Evolutionary conservation across 2,329 filamentous ascomycete species (phyloP), one percentile per base, ranked within the genome.

Genomic region (Phialemonium atrogriseum): DNA sequence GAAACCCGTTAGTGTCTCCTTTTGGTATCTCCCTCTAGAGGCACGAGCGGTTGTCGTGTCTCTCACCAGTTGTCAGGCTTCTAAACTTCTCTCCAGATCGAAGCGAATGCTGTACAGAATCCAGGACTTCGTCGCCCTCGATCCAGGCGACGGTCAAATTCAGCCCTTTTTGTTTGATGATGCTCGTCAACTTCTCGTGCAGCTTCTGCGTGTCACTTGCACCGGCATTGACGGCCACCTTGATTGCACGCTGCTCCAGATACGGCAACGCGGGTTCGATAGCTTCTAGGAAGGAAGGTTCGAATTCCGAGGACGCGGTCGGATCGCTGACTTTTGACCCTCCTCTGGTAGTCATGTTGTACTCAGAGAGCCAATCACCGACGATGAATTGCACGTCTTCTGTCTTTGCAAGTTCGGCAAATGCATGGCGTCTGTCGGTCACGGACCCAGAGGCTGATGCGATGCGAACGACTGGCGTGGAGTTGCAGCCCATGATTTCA

Each of bases 191-290:
- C n/a, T n/a, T n/a, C n/a, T n/a, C n/a, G 27, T 37, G 37, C 19
- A 45, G 38, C 30, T 37, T 32, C 27, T 44, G 33, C 14, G 52
- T 50, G 37, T 55, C 50, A 27, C 43, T 49, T 13, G 49, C 49
- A 4, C 53, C 52, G 8, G 51, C 52, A 33, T 56, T 56, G 17
- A 55, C 50, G 2, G 48, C 51, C 6, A 56, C 28, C 37, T 50
- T 54, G 35, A 51, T 43, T 7, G 40, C 20, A 11, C 20, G 20
- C 20, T 22, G 20, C 20, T 22, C 20, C 8, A 22, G 20, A 11
- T 22, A 22, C 20, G 20, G 20, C 20, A 22, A 11, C 20, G 20
- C 20, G 8, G 20, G 20, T 7, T 8, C 20, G 20, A 22, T 11
- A 22, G 20, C 20, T 22, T 22, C 20, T 11, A 22, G 20, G 20